Evolutionary conservation across 2,329 filamentous ascomycete species (phyloP).

Genomic region (Lasiodiplodia citricola): DNA sequence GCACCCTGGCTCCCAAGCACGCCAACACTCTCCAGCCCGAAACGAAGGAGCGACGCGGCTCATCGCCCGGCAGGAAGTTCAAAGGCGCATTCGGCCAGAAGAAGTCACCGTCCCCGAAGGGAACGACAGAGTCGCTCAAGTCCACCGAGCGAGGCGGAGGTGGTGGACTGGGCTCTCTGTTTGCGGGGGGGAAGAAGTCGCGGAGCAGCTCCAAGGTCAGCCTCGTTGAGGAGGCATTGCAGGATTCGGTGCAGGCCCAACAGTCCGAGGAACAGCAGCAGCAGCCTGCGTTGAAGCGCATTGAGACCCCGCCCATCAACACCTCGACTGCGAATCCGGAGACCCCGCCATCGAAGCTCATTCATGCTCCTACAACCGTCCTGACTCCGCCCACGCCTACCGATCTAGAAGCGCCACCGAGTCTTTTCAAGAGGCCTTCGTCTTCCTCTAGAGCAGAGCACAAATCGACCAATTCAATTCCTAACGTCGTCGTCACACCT

Average conservation of each 20-base stretch:
- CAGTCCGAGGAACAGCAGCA: constrained; percentile 8
- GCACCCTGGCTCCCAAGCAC: constrained; percentile 38
- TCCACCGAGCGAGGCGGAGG: constrained; percentile 50
- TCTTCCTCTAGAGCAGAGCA: constrained; percentile 29
- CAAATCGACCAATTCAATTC: constrained; percentile 45
- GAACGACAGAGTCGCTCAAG: constrained; percentile 44
- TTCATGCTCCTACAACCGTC: constrained; percentile 59
- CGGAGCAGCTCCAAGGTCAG: constrained; percentile 28
- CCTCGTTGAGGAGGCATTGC: constrained; percentile 25
- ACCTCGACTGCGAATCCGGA: constrained; percentile 48
- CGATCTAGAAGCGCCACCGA: constrained; percentile 38
- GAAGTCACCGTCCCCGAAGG: constrained; percentile 39
- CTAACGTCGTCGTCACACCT: constrained; percentile 63
- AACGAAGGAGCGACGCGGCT: constrained; percentile 58
- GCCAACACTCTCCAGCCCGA: constrained; percentile 39
- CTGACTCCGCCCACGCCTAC: constrained; percentile 69
- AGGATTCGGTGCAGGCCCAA: constrained; percentile 25
- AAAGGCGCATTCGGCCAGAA: constrained; percentile 68
- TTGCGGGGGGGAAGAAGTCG: constrained; percentile 44
- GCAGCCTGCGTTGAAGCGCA: constrained; percentile 26
- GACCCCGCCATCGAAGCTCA: constrained; percentile 47
- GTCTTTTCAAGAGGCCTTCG: constrained; percentile 28
- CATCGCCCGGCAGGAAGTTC: constrained; percentile 73
- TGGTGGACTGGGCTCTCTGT: constrained; percentile 49
- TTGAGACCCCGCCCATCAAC: constrained; percentile 32